Base-by-base conservation (phyloP, 2,329 filamentous ascomycete species). In the Pseudocercospora musae region DNA sequence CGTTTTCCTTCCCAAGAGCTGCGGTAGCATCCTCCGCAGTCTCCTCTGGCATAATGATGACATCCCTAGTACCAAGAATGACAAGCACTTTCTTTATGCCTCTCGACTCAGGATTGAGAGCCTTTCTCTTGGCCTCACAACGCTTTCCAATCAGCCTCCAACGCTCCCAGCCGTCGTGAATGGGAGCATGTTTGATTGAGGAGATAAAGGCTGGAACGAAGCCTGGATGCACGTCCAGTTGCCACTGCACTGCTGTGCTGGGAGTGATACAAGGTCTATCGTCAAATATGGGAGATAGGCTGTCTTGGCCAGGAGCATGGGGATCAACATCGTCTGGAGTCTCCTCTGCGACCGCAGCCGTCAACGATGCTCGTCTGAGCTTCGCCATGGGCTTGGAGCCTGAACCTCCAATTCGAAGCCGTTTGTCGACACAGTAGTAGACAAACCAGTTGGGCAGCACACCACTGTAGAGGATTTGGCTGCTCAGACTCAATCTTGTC, bases 191-290 rank as follows among this genome's bases (percentile, higher is more conserved):
- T 20, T 87, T 82, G 68, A 94, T 88, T 29, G 84, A 87, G 61
- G 86, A 89, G 70, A 92, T 83, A 70, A 92, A 92, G 0, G 89
- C 84, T 2, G 80, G 79, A 4, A 91, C 79, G 70, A 91, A 93
- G 0, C 89, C 91, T 0, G 74, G 71, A 72, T 94, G 89, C 27
- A 83, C 72, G 37, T 81, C 78, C 20, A 91, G 77, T 75, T 94
- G 90, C 88, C 90, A 92, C 50, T 79, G 76, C 54, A 92, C 86
- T 0, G 89, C 84, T 3, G 81, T 80, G 0, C 86, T 83, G 3
- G 90, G 82, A 7, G 84, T 86, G 57, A 87, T 79, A 15, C 77
- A 69, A 0, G 83, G 81, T 57, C 83, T 78, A 11, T 76, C 75
- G 2, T 78, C 78, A 3, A 87, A 84, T 13, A 91, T 75, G 2